Evolutionary conservation across 2,329 filamentous ascomycete genomes (phyloP), one percentile per base, ranked within the genome.

Genomic region (Hypoxylon sp.): DNA sequence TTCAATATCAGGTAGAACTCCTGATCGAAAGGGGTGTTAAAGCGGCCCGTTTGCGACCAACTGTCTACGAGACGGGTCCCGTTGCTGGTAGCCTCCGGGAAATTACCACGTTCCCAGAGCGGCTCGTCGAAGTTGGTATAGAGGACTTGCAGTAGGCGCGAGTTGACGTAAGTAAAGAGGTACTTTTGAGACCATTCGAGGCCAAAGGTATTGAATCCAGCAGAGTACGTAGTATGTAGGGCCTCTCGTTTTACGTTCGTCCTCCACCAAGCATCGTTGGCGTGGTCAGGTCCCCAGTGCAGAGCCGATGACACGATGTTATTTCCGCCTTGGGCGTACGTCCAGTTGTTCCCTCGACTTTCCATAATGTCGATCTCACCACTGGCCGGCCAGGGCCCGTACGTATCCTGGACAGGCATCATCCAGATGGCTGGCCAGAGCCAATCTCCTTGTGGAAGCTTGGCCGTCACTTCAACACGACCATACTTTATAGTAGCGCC

Each of bases 391-490:
- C 93, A 97, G 0, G 85, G 75, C 0, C 93, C 93, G 77, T 96
- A 97, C 0, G 83, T 89, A 59, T 89, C 85, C 47, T 90, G 84
- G 51, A 88, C 88, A 1, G 93, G 93, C 83, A 96, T 84, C 91
- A 97, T 92, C 92, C 92, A 94, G 75, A 97, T 95, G n/a, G 92
- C 92, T 1, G 93, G 93, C 93, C 93, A 96, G 10, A 97, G 85
- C 93, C 93, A 96, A 81, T 96, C 93, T 59, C 93, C 93, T 52
- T 84, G 80, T 3, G 93, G 92, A 29, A 96, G 82, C 80, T 91
- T 91, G 26, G 93, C 93, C 1, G 86, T 89, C 4, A 97, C 92
- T 78, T 97, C 92, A 58, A 97, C 86, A 47, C 92, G 91, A 52
- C 93, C 93, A 77, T 92, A 97, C 80, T 90, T 93, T 83, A 97